phyloP scores from a whole-genome alignment of 2,329 filamentous ascomycete genomes.

The Bipolaris victoriae region DNA sequence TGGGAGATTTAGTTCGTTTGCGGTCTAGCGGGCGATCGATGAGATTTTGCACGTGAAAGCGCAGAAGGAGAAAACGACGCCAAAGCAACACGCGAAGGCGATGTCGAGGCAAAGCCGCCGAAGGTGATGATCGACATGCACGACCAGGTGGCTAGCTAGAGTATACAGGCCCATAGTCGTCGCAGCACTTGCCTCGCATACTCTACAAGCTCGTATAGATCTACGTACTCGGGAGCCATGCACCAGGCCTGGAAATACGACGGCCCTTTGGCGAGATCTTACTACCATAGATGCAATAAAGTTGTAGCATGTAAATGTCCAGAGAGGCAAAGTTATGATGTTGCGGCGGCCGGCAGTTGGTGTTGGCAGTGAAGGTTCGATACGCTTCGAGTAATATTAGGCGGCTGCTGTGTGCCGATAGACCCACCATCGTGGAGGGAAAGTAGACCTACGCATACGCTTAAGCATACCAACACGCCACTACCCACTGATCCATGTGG shows the following conservation, averaged over 20 bases:
- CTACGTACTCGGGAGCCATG: background rate
- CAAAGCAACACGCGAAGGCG: background rate
- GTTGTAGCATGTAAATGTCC: background rate
- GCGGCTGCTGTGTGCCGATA: slow-evolving; percentile 6
- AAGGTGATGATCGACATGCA: background rate
- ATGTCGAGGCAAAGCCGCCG: background rate
- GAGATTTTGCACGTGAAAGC: slow-evolving; percentile 30
- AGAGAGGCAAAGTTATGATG: slow-evolving; percentile 3
- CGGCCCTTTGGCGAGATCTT: background rate
- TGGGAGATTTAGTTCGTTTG: slow-evolving; percentile 16
- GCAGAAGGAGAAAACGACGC: background rate
- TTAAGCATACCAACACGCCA: background rate
- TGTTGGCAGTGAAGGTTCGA: background rate
- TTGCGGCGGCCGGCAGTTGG: slow-evolving; percentile 1
- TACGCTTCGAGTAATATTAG: slow-evolving; percentile 1
- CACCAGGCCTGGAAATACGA: background rate
- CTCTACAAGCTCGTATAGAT: background rate
- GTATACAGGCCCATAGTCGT: background rate
- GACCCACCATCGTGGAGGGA: background rate
- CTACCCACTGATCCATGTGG: slow-evolving; percentile 3
- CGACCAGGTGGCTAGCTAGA: background rate
- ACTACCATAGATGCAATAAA: background rate
- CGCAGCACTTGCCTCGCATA: background rate
- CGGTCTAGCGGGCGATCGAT: slow-evolving; percentile 26
- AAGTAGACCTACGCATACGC: background rate